Percentiles rank a stretch among this genome's conserved stretches.
phyloP scores from a whole-genome alignment of 768 basidiomycete species.

The Coprinopsis cinerea region DNA sequence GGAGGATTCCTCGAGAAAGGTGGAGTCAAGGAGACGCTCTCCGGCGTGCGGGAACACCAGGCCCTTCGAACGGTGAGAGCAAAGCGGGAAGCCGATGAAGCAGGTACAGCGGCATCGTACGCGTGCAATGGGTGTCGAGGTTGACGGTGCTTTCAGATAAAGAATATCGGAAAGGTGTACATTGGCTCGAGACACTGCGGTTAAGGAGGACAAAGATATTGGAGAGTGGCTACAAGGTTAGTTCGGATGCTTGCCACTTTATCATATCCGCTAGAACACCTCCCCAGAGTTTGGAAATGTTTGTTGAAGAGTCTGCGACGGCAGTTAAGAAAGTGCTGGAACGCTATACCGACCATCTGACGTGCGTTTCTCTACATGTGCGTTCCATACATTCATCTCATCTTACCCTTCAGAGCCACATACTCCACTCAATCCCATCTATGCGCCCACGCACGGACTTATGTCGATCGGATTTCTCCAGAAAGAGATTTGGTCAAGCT shows the following conservation, averaged over 20 bases:
- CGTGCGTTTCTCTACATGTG: conserved; percentile 34
- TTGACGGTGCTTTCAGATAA: conserved; percentile 48
- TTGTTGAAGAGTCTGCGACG: conserved; percentile 66
- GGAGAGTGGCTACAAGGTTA: conserved; percentile 73
- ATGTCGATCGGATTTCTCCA: conserved; percentile 63
- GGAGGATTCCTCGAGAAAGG: conserved; percentile 74
- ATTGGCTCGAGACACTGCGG: conserved; percentile 89
- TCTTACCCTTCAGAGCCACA: conserved; percentile 57
- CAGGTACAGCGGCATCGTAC: conserved; percentile 46
- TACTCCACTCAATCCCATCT: conserved; percentile 70
- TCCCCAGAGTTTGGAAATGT: conserved; percentile 70
- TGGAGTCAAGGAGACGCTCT: conserved; percentile 51
- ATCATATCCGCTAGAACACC: background rate
- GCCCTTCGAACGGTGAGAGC: conserved; percentile 74
- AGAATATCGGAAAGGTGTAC: conserved; percentile 84
- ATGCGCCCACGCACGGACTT: conserved; percentile 53
- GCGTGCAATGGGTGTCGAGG: background rate
- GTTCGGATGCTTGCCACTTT: conserved; percentile 14
- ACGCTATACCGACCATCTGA: conserved; percentile 77
- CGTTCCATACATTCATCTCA: background rate
- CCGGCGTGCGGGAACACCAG: conserved; percentile 51
- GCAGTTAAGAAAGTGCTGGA: conserved; percentile 59
- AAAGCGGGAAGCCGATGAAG: conserved; percentile 89
- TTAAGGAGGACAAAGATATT: conserved; percentile 77
- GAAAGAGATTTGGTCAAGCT: conserved; percentile 62